phyloP scores from a whole-genome alignment of 495 filamentous ascomycete genomes.

The Penicillium soppii region DNA sequence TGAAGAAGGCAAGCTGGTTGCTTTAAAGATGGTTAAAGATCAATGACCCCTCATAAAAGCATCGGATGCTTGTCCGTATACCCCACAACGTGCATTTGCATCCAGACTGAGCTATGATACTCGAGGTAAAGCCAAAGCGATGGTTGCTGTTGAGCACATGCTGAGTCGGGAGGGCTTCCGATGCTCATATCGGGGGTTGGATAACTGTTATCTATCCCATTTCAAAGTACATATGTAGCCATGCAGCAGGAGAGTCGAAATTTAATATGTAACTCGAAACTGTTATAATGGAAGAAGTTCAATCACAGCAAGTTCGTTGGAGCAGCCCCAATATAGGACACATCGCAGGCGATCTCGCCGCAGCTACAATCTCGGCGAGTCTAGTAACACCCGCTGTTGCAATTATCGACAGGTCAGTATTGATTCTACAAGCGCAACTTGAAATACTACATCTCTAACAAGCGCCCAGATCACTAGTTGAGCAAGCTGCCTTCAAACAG shows the following conservation, averaged over 20 bases:
- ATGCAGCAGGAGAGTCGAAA: neutral
- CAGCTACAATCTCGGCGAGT: conserved; percentile 31
- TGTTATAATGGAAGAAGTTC: conserved; percentile 12
- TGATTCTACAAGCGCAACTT: neutral
- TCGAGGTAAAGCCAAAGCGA: neutral
- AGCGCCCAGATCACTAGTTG: conserved; percentile 24
- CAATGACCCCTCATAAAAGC: neutral
- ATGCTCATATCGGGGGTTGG: neutral
- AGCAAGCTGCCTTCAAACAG: conserved; percentile 27
- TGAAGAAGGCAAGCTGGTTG: neutral
- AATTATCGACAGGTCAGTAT: conserved; percentile 31
- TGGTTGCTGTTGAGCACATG: neutral
- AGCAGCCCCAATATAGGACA: conserved; percentile 3
- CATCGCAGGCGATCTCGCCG: conserved; percentile 27
- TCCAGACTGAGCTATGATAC: neutral
- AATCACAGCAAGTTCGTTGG: conserved; percentile 11
- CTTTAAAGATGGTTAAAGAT: conserved; percentile 3
- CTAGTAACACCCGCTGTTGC: conserved; percentile 31
- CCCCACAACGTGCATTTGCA: neutral
- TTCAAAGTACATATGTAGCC: conserved; percentile 5
- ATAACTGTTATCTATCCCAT: neutral
- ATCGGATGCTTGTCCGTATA: conserved; percentile 6
- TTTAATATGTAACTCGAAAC: neutral
- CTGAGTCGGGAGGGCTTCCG: conserved; percentile 3
- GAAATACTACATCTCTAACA: conserved; percentile 4